These are phyloP conservation scores for Dactylellina cionopaga DNA, from an alignment of 2,329 filamentous ascomycete genomes.

Conservation along the genomic window DNA sequence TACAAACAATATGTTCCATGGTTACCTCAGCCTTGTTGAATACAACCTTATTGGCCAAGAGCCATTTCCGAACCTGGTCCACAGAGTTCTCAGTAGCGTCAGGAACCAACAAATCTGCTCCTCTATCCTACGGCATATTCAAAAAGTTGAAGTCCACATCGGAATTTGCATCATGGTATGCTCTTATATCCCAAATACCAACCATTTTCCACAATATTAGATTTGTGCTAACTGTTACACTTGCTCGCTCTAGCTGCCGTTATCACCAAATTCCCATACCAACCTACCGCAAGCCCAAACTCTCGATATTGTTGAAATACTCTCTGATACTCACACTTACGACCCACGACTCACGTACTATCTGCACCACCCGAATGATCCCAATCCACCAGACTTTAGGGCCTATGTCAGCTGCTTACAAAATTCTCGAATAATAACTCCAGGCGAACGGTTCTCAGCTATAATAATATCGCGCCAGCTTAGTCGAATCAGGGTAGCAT, in stretches of 20 bases:
- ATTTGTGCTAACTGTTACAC: too few relatives aligned
- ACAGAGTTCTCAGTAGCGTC: background rate
- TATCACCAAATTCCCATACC: too few relatives aligned
- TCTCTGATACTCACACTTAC: background rate
- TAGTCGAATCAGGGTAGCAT: background rate
- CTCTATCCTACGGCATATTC: background rate
- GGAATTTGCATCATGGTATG: background rate
- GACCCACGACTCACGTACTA: background rate
- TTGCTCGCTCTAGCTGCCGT: too few relatives aligned
- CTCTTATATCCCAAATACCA: background rate
- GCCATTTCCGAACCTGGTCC: background rate
- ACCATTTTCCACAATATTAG: too few relatives aligned
- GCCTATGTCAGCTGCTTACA: background rate
- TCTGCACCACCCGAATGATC: background rate
- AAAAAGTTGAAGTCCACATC: background rate
- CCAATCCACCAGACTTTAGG: background rate
- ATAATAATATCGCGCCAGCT: background rate
- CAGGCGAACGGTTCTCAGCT: background rate
- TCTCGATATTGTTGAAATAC: too few relatives aligned
- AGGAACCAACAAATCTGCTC: background rate
- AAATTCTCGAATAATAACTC: background rate
- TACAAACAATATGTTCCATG: background rate
- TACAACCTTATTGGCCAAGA: background rate
- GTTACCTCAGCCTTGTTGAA: background rate
- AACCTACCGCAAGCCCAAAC: too few relatives aligned